Conservation (phyloP, 169 alveolate genomes). For the Amoebophrya sp. region DNA sequence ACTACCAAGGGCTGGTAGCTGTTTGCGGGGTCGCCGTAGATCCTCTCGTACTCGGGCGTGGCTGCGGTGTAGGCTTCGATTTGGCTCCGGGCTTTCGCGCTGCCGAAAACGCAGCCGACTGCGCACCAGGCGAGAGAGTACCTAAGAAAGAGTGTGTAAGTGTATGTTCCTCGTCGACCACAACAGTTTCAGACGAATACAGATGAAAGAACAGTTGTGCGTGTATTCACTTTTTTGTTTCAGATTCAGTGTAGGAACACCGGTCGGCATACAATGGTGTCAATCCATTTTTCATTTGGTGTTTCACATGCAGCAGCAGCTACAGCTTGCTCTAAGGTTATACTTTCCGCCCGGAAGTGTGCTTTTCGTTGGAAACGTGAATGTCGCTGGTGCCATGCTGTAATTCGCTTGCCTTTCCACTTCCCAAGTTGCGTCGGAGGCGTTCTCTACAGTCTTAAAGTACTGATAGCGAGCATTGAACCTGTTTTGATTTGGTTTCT, state of each 20-base stretch:
- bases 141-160: neutral
- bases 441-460: neutral
- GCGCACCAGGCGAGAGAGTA: neutral
- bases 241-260: no score
- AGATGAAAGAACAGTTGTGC: neutral
- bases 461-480: neutral
- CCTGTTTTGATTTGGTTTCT: no score
- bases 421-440: neutral
- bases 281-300: neutral
- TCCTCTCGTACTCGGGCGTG: neutral
- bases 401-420: neutral
- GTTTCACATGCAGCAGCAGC: neutral
- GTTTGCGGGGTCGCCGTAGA: neutral
- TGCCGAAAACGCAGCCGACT: neutral
- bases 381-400: neutral
- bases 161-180: neutral
- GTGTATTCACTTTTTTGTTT: no score
- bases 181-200: neutral
- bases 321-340: neutral
- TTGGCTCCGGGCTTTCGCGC: neutral
- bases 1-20: neutral
- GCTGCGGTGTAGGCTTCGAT: neutral
- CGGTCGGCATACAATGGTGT: neutral
- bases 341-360: neutral
- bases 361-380: neutral